Base-by-base conservation (phyloP, 148 eudicot genomes). In the Amaranthus hypochondriacus region DNA sequence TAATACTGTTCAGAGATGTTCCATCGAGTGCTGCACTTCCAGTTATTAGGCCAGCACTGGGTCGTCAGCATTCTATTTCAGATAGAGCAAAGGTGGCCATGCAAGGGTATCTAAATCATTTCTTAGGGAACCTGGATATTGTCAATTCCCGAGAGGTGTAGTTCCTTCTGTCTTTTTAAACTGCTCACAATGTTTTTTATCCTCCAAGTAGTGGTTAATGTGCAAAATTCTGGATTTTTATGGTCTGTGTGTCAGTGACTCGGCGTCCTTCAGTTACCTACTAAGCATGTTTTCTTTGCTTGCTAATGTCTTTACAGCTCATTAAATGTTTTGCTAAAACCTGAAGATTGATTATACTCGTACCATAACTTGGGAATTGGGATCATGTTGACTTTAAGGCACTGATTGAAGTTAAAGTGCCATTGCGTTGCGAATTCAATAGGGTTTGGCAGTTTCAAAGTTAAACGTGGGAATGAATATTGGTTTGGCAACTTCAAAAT, bases 21-120 rank as follows among this genome's bases (percentile, higher is more conserved):
- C 98, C 98, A 60, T 95, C 98, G 47, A 95, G 85, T 87, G 98
- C 98, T 63, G 98, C 93, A n/a, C 84, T 95, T 68, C 93, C 97
- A 70, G 87, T 95, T 80, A 95, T 95, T 72, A 92, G 93, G 59
- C 98, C 98, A 63, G 93, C 94, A 62, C 83, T 95, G 73, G 93
- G 93, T 74, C 85, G 97, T 75, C 98, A 95, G 73, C 87, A 88
- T 68, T 95, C 98, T 46, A 92, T 95, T 79, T 88, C 97, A 44
- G 97, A 95, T 71, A 80, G 87, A 80, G 97, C 98, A 75, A 95
- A 84, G 86, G 87, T 80, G 70, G 98, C 97, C 42, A 95, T 95
- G 98, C 96, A 95, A 83, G 97, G 91, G 71, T 95, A 95, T 84
- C 83, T 95, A 74, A 95, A 86, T 87, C 96, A 95, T 71, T 95